Conservation (phyloP, 2,329 filamentous ascomycete species). For the Ilyonectria sp. region DNA sequence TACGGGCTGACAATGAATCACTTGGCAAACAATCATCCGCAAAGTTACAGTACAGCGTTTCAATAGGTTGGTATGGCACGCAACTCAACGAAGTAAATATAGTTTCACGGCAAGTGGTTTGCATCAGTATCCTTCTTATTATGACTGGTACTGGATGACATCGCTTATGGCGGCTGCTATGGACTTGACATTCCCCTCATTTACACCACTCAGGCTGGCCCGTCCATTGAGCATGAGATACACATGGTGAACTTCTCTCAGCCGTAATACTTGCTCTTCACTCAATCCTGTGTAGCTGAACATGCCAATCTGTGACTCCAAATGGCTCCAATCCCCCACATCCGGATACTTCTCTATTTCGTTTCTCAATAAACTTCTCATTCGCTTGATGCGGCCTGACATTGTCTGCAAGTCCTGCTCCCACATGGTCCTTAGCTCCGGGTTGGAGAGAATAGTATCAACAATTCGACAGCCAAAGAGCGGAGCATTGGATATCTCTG, state of each 20-base stretch:
- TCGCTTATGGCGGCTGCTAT: conserved; percentile 30
- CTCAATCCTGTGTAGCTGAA: conserved; percentile 56
- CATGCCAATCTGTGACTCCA: conserved; percentile 57
- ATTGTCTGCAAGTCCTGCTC: conserved; percentile 52
- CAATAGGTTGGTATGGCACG: not conserved
- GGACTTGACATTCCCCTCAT: conserved; percentile 30
- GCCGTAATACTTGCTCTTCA: conserved; percentile 46
- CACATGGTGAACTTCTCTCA: conserved; percentile 14
- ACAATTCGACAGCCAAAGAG: conserved; percentile 27
- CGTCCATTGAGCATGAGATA: conserved; percentile 24
- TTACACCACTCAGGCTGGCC: conserved; percentile 29
- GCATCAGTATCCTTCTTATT: not conserved
- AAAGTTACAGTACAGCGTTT: not conserved
- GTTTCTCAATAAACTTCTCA: conserved; percentile 36
- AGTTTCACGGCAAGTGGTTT: not conserved
- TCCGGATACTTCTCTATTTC: conserved; percentile 43
- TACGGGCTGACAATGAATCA: not conserved
- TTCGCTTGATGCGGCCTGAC: conserved; percentile 51
- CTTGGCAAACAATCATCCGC: not conserved
- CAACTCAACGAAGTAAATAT: not conserved
- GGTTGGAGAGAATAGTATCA: conserved; percentile 14
- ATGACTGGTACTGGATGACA: not conserved
- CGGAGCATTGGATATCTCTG: conserved; percentile 25
- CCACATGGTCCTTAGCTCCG: conserved; percentile 23
- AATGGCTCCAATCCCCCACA: conserved; percentile 50